phyloP scores from a whole-genome alignment of 176 grass and related monocot genomes.

The Metroxylon sagu region DNA sequence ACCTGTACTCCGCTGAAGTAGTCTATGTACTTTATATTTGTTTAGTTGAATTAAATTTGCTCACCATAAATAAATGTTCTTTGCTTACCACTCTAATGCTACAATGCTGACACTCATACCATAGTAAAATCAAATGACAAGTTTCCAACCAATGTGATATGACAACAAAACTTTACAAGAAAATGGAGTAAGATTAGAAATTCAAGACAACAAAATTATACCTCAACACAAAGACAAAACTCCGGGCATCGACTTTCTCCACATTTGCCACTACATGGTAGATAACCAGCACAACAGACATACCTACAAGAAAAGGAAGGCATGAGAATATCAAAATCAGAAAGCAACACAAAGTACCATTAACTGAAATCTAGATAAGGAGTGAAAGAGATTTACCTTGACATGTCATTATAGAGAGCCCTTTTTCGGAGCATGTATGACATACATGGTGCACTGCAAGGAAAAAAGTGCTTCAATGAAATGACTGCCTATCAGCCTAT shows the following conservation, averaged over 20 bases:
- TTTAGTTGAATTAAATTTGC: no score
- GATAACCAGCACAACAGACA: conserved; percentile 86
- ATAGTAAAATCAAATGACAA: no score
- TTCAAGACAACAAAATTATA: conserved; percentile 20
- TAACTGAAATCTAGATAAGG: no score
- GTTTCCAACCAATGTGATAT: no score
- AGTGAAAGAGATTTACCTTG: conserved; percentile 41
- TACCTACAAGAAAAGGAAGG: conserved; percentile 34
- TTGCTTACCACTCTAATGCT: no score
- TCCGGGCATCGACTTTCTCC: conserved; percentile 89
- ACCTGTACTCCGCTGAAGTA: no score
- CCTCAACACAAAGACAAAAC: conserved; percentile 91
- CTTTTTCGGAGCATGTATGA: conserved; percentile 99
- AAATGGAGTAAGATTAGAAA: neutral
- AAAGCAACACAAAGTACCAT: neutral
- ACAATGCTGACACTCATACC: no score
- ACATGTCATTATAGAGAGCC: conserved; percentile 98
- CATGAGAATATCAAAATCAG: neutral
- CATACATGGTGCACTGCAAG: conserved; percentile 83
- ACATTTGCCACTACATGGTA: conserved; percentile 89
- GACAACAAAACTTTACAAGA: no score
- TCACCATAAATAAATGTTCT: no score
- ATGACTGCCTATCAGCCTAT: neutral
- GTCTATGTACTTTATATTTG: no score
- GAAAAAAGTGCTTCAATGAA: conserved; percentile 10